A percentile compares a stretch with the other conserved stretches of the same genome.
These are phyloP conservation scores for Plectosphaerella plurivora DNA, from an alignment of 2,329 filamentous ascomycete species.

Conservation along the genomic window DNA sequence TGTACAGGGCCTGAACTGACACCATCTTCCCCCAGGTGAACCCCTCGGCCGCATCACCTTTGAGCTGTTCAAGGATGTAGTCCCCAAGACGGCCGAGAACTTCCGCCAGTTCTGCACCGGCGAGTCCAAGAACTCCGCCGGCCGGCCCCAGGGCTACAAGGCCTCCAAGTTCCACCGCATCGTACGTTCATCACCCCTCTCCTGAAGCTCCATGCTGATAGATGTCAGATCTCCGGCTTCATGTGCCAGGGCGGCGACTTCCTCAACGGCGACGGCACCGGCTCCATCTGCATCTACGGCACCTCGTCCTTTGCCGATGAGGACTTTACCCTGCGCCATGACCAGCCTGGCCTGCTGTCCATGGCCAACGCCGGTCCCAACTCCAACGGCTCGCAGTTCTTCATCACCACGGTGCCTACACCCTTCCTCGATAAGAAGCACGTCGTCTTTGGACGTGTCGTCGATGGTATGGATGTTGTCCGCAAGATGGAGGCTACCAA, in stretches of 20 bases:
- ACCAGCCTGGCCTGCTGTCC: conserved; percentile 73
- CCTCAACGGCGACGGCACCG: conserved; percentile 86
- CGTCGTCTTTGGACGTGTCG: conserved; percentile 88
- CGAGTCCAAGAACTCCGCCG: conserved; percentile 74
- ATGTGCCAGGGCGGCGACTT: conserved; percentile 99
- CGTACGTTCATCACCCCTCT: conserved; percentile 45
- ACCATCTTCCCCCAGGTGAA: conserved; percentile 55
- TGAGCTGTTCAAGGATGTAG: conserved; percentile 81
- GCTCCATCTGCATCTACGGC: conserved; percentile 84
- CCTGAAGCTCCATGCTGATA: not conserved
- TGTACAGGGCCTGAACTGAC: not conserved
- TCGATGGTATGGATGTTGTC: conserved; percentile 87
- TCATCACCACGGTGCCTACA: conserved; percentile 86
- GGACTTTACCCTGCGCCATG: conserved; percentile 79
- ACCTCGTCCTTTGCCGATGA: conserved; percentile 83
- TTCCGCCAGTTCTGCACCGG: conserved; percentile 97
- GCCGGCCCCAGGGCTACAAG: conserved; percentile 88
- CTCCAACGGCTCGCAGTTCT: conserved; percentile 95
- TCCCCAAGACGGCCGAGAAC: conserved; percentile 89
- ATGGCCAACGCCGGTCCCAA: conserved; percentile 96
- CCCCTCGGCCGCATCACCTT: conserved; percentile 83
- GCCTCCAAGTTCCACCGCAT: conserved; percentile 91
- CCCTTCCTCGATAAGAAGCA: conserved; percentile 91
- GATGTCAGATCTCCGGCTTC: conserved; percentile 77
- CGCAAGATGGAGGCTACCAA: conserved; percentile 89